A percentile compares a stretch with the other conserved stretches of the same genome.
Conservation (phyloP, 164 flowering plant genomes). For the Saururus chinensis region DNA sequence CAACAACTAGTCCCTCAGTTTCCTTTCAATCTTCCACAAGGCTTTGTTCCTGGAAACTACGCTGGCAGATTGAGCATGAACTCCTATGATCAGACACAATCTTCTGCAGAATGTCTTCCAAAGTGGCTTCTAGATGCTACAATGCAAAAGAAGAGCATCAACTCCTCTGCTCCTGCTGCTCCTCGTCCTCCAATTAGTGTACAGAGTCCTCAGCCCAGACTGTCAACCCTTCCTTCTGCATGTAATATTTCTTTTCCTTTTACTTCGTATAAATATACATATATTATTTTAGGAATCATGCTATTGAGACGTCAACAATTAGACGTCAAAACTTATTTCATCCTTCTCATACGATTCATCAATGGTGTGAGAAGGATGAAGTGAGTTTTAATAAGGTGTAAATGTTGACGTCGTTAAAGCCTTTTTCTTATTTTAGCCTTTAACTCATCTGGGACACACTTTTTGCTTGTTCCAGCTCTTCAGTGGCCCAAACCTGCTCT, state of each 20-base stretch:
- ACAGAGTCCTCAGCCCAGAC: slow-evolving; percentile 6
- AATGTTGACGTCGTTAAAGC: too few relatives aligned
- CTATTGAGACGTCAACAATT: too few relatives aligned
- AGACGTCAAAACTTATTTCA: too few relatives aligned
- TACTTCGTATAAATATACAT: neutral
- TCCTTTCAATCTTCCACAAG: slow-evolving; percentile 9
- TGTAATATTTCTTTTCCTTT: slow-evolving; percentile 12
- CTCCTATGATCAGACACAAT: slow-evolving; percentile 30
- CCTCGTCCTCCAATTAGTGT: slow-evolving; percentile 5
- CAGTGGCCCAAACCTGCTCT: slow-evolving; percentile 18
- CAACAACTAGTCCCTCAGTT: neutral
- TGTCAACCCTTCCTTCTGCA: slow-evolving; percentile 7
- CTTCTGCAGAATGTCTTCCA: slow-evolving; percentile 20
- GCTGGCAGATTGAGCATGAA: neutral
- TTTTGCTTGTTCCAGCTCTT: slow-evolving; percentile 18
- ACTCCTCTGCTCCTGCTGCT: slow-evolving; percentile 12
- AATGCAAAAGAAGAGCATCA: slow-evolving; percentile 13
- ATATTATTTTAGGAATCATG: slow-evolving; percentile 7
- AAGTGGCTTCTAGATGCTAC: slow-evolving; percentile 30
- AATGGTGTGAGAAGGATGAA: slow-evolving; percentile 12
- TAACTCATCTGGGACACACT: slow-evolving; percentile 12
- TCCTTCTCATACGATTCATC: too few relatives aligned
- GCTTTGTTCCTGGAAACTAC: slow-evolving; percentile 7
- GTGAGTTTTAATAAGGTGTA: too few relatives aligned
- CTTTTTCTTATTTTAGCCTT: too few relatives aligned